A percentile compares a stretch with the other conserved stretches of the same genome.
Conservation (phyloP, 2,329 filamentous ascomycete species). For the Leptographium radiaticola region DNA sequence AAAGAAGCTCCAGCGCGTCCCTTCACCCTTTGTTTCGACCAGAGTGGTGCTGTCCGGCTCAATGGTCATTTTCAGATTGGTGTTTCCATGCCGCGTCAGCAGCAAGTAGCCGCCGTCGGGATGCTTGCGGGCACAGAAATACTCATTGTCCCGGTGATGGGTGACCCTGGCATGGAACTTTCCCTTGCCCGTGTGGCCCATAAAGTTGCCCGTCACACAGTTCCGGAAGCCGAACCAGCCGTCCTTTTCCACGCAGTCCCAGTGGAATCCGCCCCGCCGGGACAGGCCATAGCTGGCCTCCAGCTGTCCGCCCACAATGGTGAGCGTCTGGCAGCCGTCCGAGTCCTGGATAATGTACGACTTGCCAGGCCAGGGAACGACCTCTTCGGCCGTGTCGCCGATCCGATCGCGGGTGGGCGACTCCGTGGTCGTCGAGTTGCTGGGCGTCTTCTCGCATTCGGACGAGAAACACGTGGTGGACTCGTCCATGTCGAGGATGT, state of each 20-base stretch:
- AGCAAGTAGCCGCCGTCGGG: not conserved
- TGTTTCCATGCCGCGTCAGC: not conserved
- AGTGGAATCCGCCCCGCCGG: not conserved
- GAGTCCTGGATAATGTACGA: not conserved
- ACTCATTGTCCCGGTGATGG: not conserved
- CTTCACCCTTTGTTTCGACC: not conserved
- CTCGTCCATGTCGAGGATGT: too few species aligned
- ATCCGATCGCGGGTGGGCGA: too few species aligned
- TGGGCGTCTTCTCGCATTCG: too few species aligned
- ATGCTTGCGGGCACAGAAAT: not conserved
- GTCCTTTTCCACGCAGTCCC: not conserved
- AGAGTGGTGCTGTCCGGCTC: not conserved
- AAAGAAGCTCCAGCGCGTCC: not conserved
- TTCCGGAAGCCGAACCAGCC: not conserved
- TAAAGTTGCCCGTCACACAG: not conserved
- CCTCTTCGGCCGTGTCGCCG: not conserved
- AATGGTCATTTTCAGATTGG: not conserved
- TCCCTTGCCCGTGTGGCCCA: not conserved
- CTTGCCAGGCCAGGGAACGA: not conserved
- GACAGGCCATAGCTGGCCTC: not conserved
- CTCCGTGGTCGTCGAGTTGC: too few species aligned
- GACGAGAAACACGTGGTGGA: too few species aligned
- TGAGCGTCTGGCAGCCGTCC: not conserved
- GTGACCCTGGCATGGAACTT: not conserved
- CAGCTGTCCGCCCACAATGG: not conserved